phyloP scores from a whole-genome alignment of 352 stramenopile species.

The Globisporangium emineosum region DNA sequence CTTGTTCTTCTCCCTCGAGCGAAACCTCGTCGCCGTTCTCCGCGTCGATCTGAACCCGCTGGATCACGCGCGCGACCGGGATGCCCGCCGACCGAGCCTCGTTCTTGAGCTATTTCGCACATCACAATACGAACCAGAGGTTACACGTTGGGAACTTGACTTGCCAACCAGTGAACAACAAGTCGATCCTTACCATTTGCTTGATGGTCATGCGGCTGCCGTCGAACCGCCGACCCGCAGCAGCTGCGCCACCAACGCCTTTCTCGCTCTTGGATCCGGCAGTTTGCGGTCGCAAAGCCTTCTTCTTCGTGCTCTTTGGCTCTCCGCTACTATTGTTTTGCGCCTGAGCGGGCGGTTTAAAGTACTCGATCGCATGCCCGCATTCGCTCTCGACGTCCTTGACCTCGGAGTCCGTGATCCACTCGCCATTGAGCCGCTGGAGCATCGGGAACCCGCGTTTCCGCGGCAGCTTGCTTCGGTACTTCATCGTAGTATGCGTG shows the following conservation, averaged over 20 bases:
- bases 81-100: conserved; percentile 41
- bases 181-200: conserved; percentile 37
- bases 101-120: conserved; percentile 26
- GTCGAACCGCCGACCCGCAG: conserved; percentile 35
- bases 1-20: neutral
- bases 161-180: neutral
- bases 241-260: neutral
- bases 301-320: neutral
- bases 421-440: conserved; percentile 50
- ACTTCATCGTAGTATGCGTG: conserved; percentile 21
- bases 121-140: neutral
- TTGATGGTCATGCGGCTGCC: conserved; percentile 66
- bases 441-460: conserved; percentile 61
- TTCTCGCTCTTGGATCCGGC: neutral
- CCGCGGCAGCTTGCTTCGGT: conserved; percentile 44
- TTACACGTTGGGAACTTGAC: neutral
- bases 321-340: neutral
- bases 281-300: neutral
- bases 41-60: conserved; percentile 53
- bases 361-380: conserved; percentile 48
- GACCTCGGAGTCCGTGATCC: conserved; percentile 57
- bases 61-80: conserved; percentile 32
- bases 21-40: conserved; percentile 34
- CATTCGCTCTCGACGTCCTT: conserved; percentile 47
- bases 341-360: neutral